Evolutionary conservation across 2,329 filamentous ascomycete genomes (phyloP), one percentile per base, ranked within the genome.

Genomic region (Venturia carpophila): DNA sequence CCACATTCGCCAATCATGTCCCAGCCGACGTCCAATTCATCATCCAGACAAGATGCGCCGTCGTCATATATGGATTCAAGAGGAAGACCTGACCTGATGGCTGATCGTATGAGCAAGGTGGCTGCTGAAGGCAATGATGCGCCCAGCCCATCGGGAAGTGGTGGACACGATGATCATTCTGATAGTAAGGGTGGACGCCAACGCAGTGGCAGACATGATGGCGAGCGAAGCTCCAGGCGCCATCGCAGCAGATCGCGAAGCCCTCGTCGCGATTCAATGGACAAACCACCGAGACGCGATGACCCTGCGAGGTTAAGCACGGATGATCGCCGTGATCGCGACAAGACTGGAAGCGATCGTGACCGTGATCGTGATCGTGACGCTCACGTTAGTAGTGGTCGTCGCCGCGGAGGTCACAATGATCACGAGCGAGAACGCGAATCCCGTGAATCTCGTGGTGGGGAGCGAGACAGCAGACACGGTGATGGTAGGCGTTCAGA

Each of bases 361-460:
- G 62, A 39, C 17, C 41, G 43, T 39, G 62, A 63, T 6, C 30
- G 55, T 19, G 64, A 60, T 2, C 21, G n/a, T n/a, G n/a, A n/a
- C n/a, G n/a, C 37, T 30, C 42, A 62, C 24, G 34, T 24, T 27
- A n/a, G 56, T 13, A 43, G 64, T 5, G 42, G 30, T 49, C 27
- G 64, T 45, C 37, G 64, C 41, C 34, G 55, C 42, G 64, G 52
- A 65, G 63, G 63, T 9, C 34, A 52, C 49, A 45, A 42, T 15
- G 30, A 52, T 21, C 63, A 64, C 24, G 52, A 58, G 11, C 64
- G 64, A 24, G 64, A 65, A 13, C 52, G 64, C 34, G 63, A 58
- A 17, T 24, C 43, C 15, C 47, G 63, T 15, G 63, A 64, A 15
- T 42, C 39, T n/a, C 30, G 55, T 49, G 64, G 41, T 19, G 34